Conservation (phyloP, 1,139 yeast species). For the Kluyveromyces sp. region DNA sequence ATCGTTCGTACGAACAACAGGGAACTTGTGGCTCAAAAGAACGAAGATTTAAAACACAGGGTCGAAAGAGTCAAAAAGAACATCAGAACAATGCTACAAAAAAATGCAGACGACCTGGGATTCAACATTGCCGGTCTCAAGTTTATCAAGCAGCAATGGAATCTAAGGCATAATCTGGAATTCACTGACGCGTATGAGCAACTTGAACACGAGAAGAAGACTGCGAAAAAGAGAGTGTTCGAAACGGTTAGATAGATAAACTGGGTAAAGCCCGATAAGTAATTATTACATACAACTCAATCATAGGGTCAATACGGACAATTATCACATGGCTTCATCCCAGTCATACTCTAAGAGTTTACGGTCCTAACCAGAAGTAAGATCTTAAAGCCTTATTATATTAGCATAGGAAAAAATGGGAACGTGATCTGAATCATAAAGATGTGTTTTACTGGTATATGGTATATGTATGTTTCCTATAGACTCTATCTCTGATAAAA, state of each 20-base stretch:
- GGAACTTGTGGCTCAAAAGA: slow-evolving; percentile 64
- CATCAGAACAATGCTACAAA: slow-evolving; percentile 46
- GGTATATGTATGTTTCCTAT: not conserved
- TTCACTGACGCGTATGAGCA: slow-evolving; percentile 68
- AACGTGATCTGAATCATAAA: no score
- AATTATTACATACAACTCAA: no score
- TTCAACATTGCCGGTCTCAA: slow-evolving; percentile 79
- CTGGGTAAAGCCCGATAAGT: not conserved
- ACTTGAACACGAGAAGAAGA: slow-evolving; percentile 46
- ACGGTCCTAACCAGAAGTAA: no score
- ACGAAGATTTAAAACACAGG: slow-evolving; percentile 53
- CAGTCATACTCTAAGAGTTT: no score
- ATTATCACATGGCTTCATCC: no score
- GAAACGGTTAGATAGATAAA: slow-evolving; percentile 26
- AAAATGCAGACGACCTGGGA: slow-evolving; percentile 61
- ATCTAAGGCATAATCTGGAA: slow-evolving; percentile 61
- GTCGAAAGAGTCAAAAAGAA: slow-evolving; percentile 51
- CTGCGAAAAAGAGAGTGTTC: slow-evolving; percentile 63
- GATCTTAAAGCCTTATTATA: no score
- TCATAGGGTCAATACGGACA: no score
- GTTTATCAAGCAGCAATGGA: slow-evolving; percentile 73
- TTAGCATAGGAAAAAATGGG: no score
- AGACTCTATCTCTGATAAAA: not conserved
- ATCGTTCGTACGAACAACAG: slow-evolving; percentile 65
- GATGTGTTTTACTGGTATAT: no score